Evolutionary conservation across 2,329 filamentous ascomycete species (phyloP), one percentile per base, ranked within the genome.

Genomic region (Curvularia eragrostidis): DNA sequence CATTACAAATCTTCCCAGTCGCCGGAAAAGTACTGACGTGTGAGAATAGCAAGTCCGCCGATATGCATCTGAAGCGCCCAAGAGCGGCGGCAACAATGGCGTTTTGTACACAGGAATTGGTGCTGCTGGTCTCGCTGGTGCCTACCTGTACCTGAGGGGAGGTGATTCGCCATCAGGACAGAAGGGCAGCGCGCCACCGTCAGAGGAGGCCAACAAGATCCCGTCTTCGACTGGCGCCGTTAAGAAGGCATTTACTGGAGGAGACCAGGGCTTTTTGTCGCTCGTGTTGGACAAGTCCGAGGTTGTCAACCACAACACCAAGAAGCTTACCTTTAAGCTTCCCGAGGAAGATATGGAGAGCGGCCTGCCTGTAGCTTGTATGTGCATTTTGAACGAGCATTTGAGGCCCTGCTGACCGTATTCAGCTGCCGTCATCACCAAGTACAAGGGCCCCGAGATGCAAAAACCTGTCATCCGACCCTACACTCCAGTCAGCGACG

Each of bases 401-500:
- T 10, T 13, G 1, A 3, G 4, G 13, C 7, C 3, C 3, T 26
- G 19, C 56, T 59, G 52, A 57, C 34, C 15, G 1, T 10, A 24
- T 15, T 19, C 56, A 87, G 84, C 86, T 71, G 93, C 93, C 44
- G 79, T 99, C 67, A 83, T 99, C 75, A 95, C 95, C 66, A 97
- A 96, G 81, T 97, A 88, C 84, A 92, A 96, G 83, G 88, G 89
- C 5, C 85, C 86, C n/a, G 87, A 88, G 59, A 89, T 87, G 73
- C 86, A 92, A 78, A 98, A 98, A 87, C 84, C 91, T 32, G 89
- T 91, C 10, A 86, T 99, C 64, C 86, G 95, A 63, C 95, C 95
- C 6, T 99, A 99, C 80, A 99, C 95, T 5, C 94, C 95, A 52
- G 86, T 89, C 70, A 96, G 87, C 72, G 93, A 97, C 74, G 93